Evolutionary conservation across 2,329 filamentous ascomycete species (phyloP).

Genomic region (Penicillium sp.): DNA sequence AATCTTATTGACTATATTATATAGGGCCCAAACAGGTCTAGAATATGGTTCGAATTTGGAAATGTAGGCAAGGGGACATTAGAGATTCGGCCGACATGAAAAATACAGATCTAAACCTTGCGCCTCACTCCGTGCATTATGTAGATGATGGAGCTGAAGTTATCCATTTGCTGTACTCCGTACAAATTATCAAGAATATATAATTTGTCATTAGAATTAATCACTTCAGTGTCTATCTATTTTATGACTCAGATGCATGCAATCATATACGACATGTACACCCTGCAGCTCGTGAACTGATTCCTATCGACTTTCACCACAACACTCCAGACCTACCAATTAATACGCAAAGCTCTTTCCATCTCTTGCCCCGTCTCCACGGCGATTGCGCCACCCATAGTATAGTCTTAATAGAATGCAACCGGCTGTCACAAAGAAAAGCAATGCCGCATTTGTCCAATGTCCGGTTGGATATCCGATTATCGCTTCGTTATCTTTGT

Average conservation of each 20-base stretch:
- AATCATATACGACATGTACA: neutral
- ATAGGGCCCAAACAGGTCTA: neutral
- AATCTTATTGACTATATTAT: neutral
- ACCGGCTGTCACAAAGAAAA: slow-evolving; percentile 58
- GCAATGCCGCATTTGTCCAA: slow-evolving; percentile 61
- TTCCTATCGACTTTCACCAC: neutral
- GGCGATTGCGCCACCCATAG: slow-evolving; percentile 51
- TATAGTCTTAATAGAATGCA: slow-evolving; percentile 55
- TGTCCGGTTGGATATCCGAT: slow-evolving; percentile 68
- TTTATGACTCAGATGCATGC: neutral
- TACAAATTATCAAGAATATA: neutral
- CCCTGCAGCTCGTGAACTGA: neutral
- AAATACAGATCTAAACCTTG: neutral
- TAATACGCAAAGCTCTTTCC: slow-evolving; percentile 30
- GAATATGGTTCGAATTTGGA: neutral
- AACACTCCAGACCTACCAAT: neutral
- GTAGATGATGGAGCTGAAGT: neutral
- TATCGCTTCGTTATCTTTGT: slow-evolving; percentile 60
- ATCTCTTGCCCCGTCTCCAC: slow-evolving; percentile 17
- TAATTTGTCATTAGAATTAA: neutral
- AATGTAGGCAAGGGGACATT: neutral
- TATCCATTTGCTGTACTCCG: neutral
- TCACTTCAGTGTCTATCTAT: neutral
- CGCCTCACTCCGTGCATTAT: neutral
- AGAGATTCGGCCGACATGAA: neutral